These are phyloP conservation scores for Castanopsis chinensis DNA, from an alignment of 306 rosid species.

Conservation along the genomic window DNA sequence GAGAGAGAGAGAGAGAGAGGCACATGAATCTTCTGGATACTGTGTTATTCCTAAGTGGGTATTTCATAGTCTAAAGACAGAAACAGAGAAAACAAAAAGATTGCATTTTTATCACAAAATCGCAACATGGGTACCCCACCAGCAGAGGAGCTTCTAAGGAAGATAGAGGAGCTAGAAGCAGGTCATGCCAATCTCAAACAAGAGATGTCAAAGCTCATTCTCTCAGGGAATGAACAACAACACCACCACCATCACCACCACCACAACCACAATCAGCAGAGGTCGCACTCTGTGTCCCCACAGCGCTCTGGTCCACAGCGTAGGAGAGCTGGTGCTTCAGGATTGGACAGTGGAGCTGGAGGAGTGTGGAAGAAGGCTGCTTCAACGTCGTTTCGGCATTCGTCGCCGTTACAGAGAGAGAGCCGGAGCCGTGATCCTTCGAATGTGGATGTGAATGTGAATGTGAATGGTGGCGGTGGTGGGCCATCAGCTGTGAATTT, in stretches of 20 bases:
- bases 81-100: neutral
- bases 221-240: slow-evolving; percentile 33
- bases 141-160: slow-evolving; percentile 71
- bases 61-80: neutral
- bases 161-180: slow-evolving; percentile 82
- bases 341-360: slow-evolving; percentile 20
- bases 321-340: slow-evolving; percentile 32
- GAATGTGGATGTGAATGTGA: slow-evolving; percentile 5
- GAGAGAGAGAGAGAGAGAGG: neutral
- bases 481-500: slow-evolving; percentile 74
- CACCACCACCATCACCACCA: slow-evolving; percentile 34
- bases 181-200: slow-evolving; percentile 82
- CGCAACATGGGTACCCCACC: slow-evolving; percentile 59
- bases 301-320: slow-evolving; percentile 54
- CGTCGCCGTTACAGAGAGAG: slow-evolving; percentile 90
- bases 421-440: slow-evolving; percentile 55
- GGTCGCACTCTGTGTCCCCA: slow-evolving; percentile 93
- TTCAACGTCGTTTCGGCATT: slow-evolving; percentile 67
- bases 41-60: neutral
- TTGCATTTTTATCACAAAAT: neutral
- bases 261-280: slow-evolving; percentile 23
- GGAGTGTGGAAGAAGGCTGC: slow-evolving; percentile 47
- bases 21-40: neutral
- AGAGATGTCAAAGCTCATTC: slow-evolving; percentile 76
- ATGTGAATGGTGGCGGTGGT: slow-evolving; percentile 11